A percentile compares a stretch with the other conserved stretches of the same genome.
phyloP scores from a whole-genome alignment of 2,329 filamentous ascomycete genomes.

The Fusarium papillatum region DNA sequence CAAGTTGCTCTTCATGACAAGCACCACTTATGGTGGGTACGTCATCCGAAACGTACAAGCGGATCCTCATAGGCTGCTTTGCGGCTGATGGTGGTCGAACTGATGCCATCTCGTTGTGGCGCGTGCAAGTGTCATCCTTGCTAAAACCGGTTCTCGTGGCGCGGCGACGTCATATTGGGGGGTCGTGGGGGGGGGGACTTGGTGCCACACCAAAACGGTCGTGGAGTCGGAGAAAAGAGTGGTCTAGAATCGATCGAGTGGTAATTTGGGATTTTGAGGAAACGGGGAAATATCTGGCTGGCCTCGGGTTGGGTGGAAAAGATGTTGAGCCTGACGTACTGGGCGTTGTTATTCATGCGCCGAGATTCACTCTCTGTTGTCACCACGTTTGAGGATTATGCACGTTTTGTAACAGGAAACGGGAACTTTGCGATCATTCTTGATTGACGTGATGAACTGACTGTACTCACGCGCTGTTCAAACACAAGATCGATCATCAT shows the following conservation, averaged over 20 bases:
- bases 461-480: background rate
- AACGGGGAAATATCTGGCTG: background rate
- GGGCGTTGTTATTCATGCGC: background rate
- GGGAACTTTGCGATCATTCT: background rate
- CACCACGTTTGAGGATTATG: background rate
- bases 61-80: conserved; percentile 31
- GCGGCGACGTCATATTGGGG: conserved; percentile 38
- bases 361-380: background rate
- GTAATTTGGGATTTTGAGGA: background rate
- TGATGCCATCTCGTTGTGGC: conserved; percentile 42
- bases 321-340: background rate
- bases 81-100: conserved; percentile 30
- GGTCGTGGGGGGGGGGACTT: background rate
- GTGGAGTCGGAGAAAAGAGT: background rate
- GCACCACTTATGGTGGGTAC: conserved; percentile 18
- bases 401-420: background rate
- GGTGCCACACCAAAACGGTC: conserved; percentile 17
- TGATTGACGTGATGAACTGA: background rate
- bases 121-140: conserved; percentile 32
- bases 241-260: background rate
- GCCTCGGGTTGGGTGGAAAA: background rate
- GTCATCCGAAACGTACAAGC: conserved; percentile 38
- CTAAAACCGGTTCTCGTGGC: conserved; percentile 42
- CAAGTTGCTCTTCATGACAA: conserved; percentile 15
- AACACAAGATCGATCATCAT: background rate